phyloP scores from a whole-genome alignment of 257 asterid genomes.

The Capsicum rhomboideum region DNA sequence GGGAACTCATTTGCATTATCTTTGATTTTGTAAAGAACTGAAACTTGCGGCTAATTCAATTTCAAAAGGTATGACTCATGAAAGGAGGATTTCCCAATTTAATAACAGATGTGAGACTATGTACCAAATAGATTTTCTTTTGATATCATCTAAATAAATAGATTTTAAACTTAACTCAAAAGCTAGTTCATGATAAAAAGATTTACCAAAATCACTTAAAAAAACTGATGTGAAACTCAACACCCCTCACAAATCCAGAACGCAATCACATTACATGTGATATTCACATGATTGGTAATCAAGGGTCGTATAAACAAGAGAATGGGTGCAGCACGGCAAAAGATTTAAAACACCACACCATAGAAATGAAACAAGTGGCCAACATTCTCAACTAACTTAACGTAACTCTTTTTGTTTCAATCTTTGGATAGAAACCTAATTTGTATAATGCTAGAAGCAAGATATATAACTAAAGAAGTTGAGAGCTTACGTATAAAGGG shows the following conservation, averaged over 20 bases:
- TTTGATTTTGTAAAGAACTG: too few species aligned
- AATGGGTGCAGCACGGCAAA: neutral
- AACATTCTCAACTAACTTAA: neutral
- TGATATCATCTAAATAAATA: neutral
- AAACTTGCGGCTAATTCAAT: neutral
- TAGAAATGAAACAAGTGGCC: neutral
- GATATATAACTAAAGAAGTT: neutral
- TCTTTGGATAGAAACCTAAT: neutral
- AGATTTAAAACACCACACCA: neutral
- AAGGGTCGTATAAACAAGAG: neutral
- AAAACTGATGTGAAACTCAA: neutral
- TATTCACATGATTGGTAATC: neutral
- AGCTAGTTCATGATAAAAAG: neutral
- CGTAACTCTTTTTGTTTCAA: neutral
- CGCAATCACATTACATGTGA: neutral
- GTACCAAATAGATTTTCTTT: neutral
- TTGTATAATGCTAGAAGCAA: neutral
- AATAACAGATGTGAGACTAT: neutral
- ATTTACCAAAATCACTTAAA: neutral
- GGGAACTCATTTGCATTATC: neutral
- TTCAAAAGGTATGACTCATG: accelerated
- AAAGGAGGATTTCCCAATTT: neutral
- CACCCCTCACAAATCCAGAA: neutral
- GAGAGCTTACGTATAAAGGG: neutral
- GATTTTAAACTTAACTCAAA: neutral